Conservation (phyloP, 805 yeast genomes). For the Spathaspora gorwiae region DNA sequence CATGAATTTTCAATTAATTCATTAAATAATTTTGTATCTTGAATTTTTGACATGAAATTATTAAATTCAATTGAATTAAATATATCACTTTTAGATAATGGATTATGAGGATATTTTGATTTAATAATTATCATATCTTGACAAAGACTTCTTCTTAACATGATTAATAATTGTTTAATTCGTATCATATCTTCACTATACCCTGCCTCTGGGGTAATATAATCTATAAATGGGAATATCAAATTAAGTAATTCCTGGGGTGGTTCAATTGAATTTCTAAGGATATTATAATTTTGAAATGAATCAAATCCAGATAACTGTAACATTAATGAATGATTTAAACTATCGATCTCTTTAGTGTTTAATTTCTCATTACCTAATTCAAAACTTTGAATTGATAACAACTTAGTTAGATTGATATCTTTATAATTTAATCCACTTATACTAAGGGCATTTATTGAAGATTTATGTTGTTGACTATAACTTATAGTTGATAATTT, state of each 20-base stretch:
- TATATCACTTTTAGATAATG: conserved; percentile 20
- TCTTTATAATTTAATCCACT: conserved; percentile 16
- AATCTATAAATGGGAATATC: conserved; percentile 26
- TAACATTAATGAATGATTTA: conserved; percentile 12
- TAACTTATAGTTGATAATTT: conserved; percentile 18
- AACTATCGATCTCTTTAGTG: conserved; percentile 7
- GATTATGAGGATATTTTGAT: conserved; percentile 18
- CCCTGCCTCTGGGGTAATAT: conserved; percentile 1
- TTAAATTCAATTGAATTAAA: conserved; percentile 17
- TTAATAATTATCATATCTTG: conserved; percentile 28
- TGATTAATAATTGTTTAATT: conserved; percentile 12
- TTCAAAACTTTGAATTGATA: conserved; percentile 12
- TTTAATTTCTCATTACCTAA: conserved; percentile 8
- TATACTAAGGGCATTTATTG: conserved; percentile 15
- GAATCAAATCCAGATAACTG: conserved; percentile 20
- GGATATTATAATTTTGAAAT: conserved; percentile 14
- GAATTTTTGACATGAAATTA: conserved; percentile 11
- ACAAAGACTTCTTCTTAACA: conserved; percentile 19
- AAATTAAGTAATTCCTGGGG: conserved; percentile 19
- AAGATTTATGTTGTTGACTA: conserved; percentile 24
- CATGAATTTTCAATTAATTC: conserved; percentile 2
- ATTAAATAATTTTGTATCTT: conserved; percentile 6
- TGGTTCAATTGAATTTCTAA: conserved; percentile 18
- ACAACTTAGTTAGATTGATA: conserved; percentile 15
- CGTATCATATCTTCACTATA: conserved; percentile 9